phyloP scores from a whole-genome alignment of 2,329 filamentous ascomycete species.

The Coniochaeta prunicola region DNA sequence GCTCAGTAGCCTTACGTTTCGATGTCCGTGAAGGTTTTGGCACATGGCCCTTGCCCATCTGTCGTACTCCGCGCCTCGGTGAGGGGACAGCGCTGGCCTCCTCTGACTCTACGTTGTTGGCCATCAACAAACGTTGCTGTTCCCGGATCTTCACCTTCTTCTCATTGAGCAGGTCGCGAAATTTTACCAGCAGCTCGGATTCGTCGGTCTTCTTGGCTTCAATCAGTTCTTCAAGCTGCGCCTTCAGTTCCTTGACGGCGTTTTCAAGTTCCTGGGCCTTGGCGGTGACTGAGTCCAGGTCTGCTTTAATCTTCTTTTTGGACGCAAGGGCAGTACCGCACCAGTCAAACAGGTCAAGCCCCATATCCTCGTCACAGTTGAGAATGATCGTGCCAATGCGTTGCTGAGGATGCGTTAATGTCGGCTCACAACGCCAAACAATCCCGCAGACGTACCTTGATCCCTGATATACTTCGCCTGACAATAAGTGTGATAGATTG shows the following conservation, averaged over 20 bases:
- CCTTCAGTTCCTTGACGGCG: constrained; percentile 49
- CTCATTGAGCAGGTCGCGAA: constrained; percentile 63
- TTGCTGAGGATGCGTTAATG: constrained; percentile 40
- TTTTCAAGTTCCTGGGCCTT: constrained; percentile 42
- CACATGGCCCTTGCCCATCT: constrained; percentile 8
- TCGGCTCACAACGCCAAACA: not conserved
- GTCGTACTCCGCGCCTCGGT: constrained; percentile 9
- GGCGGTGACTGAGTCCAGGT: constrained; percentile 32
- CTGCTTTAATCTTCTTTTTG: constrained; percentile 34
- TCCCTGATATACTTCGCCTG: constrained; percentile 58
- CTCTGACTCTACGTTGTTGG: not conserved
- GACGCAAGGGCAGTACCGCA: constrained; percentile 50
- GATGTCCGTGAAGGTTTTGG: constrained; percentile 28
- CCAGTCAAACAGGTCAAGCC: constrained; percentile 65
- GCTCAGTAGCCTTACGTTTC: constrained; percentile 43
- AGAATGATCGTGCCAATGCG: constrained; percentile 60
- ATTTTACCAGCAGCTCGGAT: constrained; percentile 59
- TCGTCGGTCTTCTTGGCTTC: constrained; percentile 61
- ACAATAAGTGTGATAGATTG: constrained; percentile 53
- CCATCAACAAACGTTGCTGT: constrained; percentile 53
- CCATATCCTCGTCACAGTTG: constrained; percentile 43
- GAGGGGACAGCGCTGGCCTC: constrained; percentile 13
- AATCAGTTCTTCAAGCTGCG: constrained; percentile 59
- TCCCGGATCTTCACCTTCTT: constrained; percentile 76
- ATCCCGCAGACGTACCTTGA: constrained; percentile 46